Base-by-base conservation (phyloP, 495 filamentous ascomycete species). In the Massariosphaeria phaeospora region DNA sequence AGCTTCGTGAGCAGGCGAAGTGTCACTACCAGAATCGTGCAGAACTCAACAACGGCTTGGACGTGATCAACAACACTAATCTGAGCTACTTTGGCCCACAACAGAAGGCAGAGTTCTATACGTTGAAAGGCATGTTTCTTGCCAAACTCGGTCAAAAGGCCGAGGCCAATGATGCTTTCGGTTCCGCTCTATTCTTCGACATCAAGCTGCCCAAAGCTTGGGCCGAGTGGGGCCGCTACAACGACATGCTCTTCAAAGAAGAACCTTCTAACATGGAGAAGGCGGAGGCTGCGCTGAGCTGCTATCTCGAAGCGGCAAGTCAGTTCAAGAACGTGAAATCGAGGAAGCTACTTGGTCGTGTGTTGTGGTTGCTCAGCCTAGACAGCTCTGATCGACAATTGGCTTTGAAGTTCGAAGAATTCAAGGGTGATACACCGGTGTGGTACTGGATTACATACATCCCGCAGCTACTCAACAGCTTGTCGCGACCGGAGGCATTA, bases 391-490 rank as follows among this genome's bases (percentile, higher is more conserved):
- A 87, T 62, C 88, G 85, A 34, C 81, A 76, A 24, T 83, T 99
- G 42, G 82, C 85, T 2, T 72, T 80, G 48, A 84, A 89, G 8
- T 97, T 95, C 58, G 88, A 94, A 55, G 85, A 87, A 53, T 97
- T 88, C 73, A 96, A 96, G 73, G 94, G 90, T 36, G 94, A 99
- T 33, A 89, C 85, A 6, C 90, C 89, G 1, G 85, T 93, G 15
- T 99, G 94, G 94, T 97, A 96, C 70, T 99, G 94, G 94, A 96
- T 96, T 51, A 96, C 93, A 0, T 99, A 90, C 68, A 96, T 99
- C 59, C 94, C 94, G 20, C 94, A 99, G 66, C 79, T 99, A 35
- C 77, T 99, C 24, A 88, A 85, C 34, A 91, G 89, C 46, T 75
- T 97, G 53, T 87, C 84, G 9, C 84, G 95, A 58, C 88, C 88